Percentiles rank a stretch among this genome's conserved stretches.
Evolutionary conservation across 2,329 filamentous ascomycete species (phyloP).

Genomic region (Diaporthe caulivora): DNA sequence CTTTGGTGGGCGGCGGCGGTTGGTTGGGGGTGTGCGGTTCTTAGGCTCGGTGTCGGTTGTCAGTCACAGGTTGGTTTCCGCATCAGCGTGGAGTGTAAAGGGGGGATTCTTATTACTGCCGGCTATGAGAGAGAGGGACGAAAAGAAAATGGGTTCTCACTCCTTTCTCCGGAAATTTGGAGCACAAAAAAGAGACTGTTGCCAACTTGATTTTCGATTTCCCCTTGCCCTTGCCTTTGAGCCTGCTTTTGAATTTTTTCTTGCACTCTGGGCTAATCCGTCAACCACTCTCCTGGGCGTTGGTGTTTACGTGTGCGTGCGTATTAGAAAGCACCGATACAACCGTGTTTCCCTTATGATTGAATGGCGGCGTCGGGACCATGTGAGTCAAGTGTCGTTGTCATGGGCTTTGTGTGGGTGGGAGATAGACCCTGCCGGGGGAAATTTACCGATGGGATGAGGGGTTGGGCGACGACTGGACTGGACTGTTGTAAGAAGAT

Average conservation of each 20-base stretch:
- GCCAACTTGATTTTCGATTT: neutral
- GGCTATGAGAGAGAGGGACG: neutral
- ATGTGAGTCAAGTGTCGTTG: neutral
- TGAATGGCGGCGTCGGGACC: neutral
- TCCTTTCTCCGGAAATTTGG: conserved; percentile 5
- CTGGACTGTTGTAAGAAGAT: neutral
- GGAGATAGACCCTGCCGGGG: neutral
- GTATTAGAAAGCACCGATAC: neutral
- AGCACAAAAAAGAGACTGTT: conserved; percentile 16
- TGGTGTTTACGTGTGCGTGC: neutral
- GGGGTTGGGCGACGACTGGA: no score
- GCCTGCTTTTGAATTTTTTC: neutral
- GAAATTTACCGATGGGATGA: neutral
- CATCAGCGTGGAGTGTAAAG: conserved; percentile 35
- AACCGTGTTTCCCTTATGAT: neutral
- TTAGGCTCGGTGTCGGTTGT: conserved; percentile 34
- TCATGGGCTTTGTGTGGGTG: neutral
- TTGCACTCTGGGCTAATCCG: neutral
- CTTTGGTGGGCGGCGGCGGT: neutral
- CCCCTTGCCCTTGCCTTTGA: neutral
- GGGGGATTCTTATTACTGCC: conserved; percentile 34
- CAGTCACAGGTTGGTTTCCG: conserved; percentile 34
- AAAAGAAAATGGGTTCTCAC: neutral
- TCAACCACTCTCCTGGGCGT: neutral
- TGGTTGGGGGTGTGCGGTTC: neutral